Percentiles rank a stretch among this genome's conserved stretches.
These are phyloP conservation scores for Fusarium sp. DNA, from an alignment of 2,329 filamentous ascomycete species.

Conservation along the genomic window DNA sequence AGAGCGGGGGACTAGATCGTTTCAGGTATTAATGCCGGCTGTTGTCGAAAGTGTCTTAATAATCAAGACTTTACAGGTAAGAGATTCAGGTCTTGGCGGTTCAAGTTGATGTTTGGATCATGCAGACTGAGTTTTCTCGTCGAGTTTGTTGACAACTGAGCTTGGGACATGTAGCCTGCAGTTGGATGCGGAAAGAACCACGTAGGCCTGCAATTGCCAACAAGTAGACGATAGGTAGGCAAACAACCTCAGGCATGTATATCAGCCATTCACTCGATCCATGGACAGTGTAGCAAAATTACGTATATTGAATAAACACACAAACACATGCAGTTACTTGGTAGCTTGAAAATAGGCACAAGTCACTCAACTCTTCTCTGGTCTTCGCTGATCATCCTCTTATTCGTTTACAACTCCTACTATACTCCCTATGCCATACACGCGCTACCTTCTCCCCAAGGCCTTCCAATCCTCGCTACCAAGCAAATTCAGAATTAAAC, in stretches of 20 bases:
- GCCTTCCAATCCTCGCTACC: conserved; percentile 38
- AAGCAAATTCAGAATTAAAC: conserved; percentile 45
- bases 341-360: conserved; percentile 8
- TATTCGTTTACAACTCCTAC: conserved; percentile 20
- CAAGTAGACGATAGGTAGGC: not conserved
- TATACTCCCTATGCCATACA: not conserved
- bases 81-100: not conserved
- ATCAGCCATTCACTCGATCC: not conserved
- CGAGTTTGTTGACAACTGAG: not conserved
- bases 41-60: conserved; percentile 20
- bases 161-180: not conserved
- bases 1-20: conserved; percentile 18
- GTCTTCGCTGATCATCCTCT: conserved; percentile 18
- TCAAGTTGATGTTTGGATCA: not conserved
- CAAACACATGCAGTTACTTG: conserved; percentile 5
- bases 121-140: not conserved
- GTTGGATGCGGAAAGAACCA: not conserved
- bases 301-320: conserved; percentile 24
- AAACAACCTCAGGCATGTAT: not conserved
- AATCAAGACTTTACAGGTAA: conserved; percentile 12
- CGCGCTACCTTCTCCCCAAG: not conserved
- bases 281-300: not conserved
- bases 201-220: not conserved
- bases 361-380: conserved; percentile 21
- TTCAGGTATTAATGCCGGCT: conserved; percentile 22